These are phyloP conservation scores for Blastomyces emzantsi DNA, from an alignment of 2,329 filamentous ascomycete species.

Conservation along the genomic window DNA sequence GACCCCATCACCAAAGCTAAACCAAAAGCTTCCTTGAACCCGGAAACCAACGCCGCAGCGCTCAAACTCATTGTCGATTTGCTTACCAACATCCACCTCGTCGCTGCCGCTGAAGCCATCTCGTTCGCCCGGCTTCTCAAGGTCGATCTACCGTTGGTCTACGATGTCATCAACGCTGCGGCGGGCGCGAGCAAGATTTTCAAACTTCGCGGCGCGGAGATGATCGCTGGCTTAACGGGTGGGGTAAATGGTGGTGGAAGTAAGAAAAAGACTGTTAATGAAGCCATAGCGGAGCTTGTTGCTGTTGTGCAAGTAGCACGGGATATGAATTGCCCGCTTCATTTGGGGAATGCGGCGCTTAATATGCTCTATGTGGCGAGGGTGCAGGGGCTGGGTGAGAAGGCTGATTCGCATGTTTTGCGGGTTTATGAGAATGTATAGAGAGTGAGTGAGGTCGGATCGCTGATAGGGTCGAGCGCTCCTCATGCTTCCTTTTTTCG, in stretches of 20 bases:
- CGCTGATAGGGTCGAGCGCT: neutral
- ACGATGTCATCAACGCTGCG: conserved; percentile 40
- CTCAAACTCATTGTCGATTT: conserved; percentile 37
- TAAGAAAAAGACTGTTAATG: conserved; percentile 30
- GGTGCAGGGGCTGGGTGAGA: conserved; percentile 24
- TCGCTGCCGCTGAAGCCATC: conserved; percentile 41
- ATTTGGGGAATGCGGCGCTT: conserved; percentile 32
- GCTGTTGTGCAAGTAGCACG: conserved; percentile 37
- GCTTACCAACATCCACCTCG: conserved; percentile 42
- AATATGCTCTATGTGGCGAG: conserved; percentile 28
- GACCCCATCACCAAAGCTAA: conserved; percentile 35
- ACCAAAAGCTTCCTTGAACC: conserved; percentile 25
- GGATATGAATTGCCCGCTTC: conserved; percentile 31
- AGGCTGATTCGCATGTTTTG: conserved; percentile 27
- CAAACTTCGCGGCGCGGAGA: conserved; percentile 30
- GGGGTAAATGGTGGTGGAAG: conserved; percentile 22
- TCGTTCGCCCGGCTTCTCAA: conserved; percentile 40
- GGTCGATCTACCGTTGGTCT: conserved; percentile 39
- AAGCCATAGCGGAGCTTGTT: conserved; percentile 32
- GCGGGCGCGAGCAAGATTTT: conserved; percentile 41
- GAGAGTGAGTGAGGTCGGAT: neutral
- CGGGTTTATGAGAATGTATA: conserved; percentile 23
- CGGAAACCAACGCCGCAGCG: conserved; percentile 27
- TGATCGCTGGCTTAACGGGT: conserved; percentile 26
- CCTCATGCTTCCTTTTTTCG: neutral